These are phyloP conservation scores for Marchantia polymorpha DNA, from an alignment of 225 moss, liverwort and hornwort genomes.

Conservation along the genomic window DNA sequence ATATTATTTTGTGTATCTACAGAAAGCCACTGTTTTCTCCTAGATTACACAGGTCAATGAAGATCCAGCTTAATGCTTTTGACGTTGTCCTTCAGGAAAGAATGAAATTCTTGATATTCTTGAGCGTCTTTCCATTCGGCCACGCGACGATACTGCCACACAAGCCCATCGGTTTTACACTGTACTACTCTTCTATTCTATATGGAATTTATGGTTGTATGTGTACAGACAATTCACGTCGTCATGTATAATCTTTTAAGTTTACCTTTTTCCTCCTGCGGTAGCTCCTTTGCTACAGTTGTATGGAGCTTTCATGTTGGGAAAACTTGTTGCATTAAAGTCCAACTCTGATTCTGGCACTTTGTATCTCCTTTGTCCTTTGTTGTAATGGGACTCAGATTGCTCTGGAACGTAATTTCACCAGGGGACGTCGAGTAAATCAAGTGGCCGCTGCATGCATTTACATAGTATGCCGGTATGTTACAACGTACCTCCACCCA, in stretches of 20 bases:
- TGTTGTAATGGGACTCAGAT: conserved; percentile 50
- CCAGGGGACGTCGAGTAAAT: conserved; percentile 88
- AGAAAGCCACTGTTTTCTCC: neutral
- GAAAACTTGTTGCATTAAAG: neutral
- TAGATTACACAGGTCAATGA: neutral
- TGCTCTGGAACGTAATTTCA: conserved; percentile 98
- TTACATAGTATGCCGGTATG: conserved; percentile 99
- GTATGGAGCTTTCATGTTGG: too few species aligned
- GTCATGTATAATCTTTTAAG: too few species aligned
- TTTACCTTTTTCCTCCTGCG: too few species aligned
- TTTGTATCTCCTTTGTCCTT: conserved; percentile 2
- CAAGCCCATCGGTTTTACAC: conserved; percentile 99
- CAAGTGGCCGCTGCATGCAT: conserved; percentile 98
- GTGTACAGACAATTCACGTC: neutral
- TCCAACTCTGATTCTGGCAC: neutral
- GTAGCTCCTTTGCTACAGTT: too few species aligned
- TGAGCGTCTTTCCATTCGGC: conserved; percentile 75
- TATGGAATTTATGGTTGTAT: neutral
- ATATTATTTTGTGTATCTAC: too few species aligned
- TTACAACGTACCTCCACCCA: conserved; percentile 38
- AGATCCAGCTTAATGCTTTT: neutral
- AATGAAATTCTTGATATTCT: conserved; percentile 92
- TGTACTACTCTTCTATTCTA: conserved; percentile 42
- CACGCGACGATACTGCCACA: conserved; percentile 81
- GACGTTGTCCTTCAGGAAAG: conserved; percentile 48